Percentiles rank a stretch among this genome's conserved stretches.
phyloP scores from a whole-genome alignment of 345 rosid species.

The Populus ilicifolia region DNA sequence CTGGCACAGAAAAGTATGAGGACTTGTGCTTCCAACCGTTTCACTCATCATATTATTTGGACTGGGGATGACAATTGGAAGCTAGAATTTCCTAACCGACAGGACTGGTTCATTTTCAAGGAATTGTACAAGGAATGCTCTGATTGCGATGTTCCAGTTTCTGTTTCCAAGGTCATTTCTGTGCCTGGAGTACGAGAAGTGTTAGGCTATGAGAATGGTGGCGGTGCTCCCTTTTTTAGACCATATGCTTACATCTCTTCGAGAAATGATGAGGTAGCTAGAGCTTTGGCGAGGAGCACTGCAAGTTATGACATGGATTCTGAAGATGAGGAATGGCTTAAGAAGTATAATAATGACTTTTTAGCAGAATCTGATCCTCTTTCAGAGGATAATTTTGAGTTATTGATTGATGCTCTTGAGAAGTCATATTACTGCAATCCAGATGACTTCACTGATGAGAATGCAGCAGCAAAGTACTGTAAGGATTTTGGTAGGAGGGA shows the following conservation, averaged over 20 bases:
- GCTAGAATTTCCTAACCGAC: conserved; percentile 68
- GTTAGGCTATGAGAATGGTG: conserved; percentile 39
- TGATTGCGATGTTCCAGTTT: conserved; percentile 53
- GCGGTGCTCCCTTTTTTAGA: conserved; percentile 36
- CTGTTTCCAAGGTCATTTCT: conserved; percentile 58
- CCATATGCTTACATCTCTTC: conserved; percentile 57
- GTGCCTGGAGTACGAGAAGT: conserved; percentile 77
- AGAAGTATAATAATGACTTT: conserved; percentile 43
- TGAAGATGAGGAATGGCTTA: conserved; percentile 91
- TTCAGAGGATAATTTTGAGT: conserved; percentile 64
- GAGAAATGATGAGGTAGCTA: conserved; percentile 63
- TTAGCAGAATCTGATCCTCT: conserved; percentile 35
- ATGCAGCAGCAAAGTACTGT: conserved; percentile 43
- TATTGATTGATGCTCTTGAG: conserved; percentile 86
- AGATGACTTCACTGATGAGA: conserved; percentile 50
- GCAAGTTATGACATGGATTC: conserved; percentile 88
- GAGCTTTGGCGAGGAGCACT: conserved; percentile 60
- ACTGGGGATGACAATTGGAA: conserved; percentile 69
- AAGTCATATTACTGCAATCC: conserved; percentile 57
- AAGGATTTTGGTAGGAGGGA: conserved; percentile 50
- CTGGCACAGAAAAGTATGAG: conserved; percentile 60
- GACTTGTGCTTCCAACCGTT: conserved; percentile 54
- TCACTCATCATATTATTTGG: conserved; percentile 71
- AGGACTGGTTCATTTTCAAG: conserved; percentile 78
- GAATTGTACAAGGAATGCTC: conserved; percentile 78